Base-by-base conservation (phyloP, 139 green algal genomes). In the Chlamydomonas schloesseri region DNA sequence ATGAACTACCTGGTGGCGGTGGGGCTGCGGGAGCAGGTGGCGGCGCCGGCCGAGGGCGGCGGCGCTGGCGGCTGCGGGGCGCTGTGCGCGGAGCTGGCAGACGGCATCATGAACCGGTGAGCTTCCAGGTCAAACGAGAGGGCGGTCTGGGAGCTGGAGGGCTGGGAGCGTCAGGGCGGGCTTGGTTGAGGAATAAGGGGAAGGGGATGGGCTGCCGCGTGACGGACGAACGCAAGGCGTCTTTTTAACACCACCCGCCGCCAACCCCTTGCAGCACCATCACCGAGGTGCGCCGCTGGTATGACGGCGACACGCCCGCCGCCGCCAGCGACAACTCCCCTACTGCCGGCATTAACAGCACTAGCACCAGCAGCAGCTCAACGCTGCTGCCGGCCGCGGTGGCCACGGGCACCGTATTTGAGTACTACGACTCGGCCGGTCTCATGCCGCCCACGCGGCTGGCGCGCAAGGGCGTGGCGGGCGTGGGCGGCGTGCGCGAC, bases 341-440 rank as follows among this genome's bases (percentile, higher is more conserved):
- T n/a, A n/a, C n/a, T n/a, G n/a, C n/a, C n/a, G n/a, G n/a, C n/a
- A n/a, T n/a, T n/a, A 10, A 10, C 57, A 26, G 17, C 57, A 3
- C 57, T 10, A 10, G 57, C 5, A 8, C 6, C 42, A 50, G 42
- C 42, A 50, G 42, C 42, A 50, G 42, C 42, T 5, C 8, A 10
- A 10, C 28, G 24, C 2, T 13, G 11, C 34, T 14, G 31, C 64
- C 65, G 14, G n/a, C n/a, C 65, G 68, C 31, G 13, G 15, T 17
- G 5, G 73, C 50, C 26, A 21, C 18, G 28, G 76, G 76, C 60
- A 83, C 76, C 33, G 76, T 83, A 60, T 83, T 83, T 26, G 76
- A 83, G 76, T 83, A 58, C 60, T 83, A 83, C 37, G 76, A 83
- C 60, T 29, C 73, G 53, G 58, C n/a, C 21, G 76, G 76, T 36